Base-by-base conservation (phyloP, 176 grass and related monocot genomes). In the Oryza brachyantha region DNA sequence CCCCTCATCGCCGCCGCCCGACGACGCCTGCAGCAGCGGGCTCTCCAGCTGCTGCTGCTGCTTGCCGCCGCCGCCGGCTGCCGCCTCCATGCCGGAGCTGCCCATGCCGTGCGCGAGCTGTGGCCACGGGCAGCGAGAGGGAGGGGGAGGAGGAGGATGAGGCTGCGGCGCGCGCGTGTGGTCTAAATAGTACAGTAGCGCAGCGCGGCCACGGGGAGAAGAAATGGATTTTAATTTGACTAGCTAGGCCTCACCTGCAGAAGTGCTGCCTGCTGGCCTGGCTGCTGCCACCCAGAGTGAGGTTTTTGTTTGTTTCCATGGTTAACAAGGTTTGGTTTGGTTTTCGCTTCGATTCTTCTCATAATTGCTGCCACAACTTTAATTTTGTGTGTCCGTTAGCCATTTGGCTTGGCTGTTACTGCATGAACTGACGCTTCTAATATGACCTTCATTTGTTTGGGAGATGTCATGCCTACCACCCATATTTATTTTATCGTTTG, bases 41-140 rank as follows among this genome's bases (percentile, higher is more conserved):
- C 64, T 64, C 65, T 81, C 37, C 71, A 75, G 80, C 39, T n/a
- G 16, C 50, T 55, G 45, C 16, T 50, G 16, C 45, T 50, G 1
- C 17, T 74, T 80, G 61, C 59, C 31, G 41, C 34, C 65, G 8
- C 31, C 34, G 11, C n/a, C n/a, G n/a, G n/a, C n/a, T n/a, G n/a
- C 48, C 31, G 13, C 22, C 0, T 7, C 55, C 14, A 42, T 37
- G 24, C 59, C 29, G 31, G 32, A 25, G 45, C 45, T 40, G 0
- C 35, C 17, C 72, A 74, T n/a, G n/a, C n/a, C n/a, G n/a, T n/a
- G n/a, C n/a, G n/a, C n/a, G n/a, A n/a, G n/a, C 14, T 37, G 45
- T 72, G 45, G 69, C 43, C n/a, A 41, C 43, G 29, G 29, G 11
- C 28, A 55, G n/a, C 14, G 5, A 55, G 31, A 13, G 46, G 0